These are phyloP conservation scores for Linderina pennispora DNA, from an alignment of 192 early-diverging fungal species.

Conservation along the genomic window DNA sequence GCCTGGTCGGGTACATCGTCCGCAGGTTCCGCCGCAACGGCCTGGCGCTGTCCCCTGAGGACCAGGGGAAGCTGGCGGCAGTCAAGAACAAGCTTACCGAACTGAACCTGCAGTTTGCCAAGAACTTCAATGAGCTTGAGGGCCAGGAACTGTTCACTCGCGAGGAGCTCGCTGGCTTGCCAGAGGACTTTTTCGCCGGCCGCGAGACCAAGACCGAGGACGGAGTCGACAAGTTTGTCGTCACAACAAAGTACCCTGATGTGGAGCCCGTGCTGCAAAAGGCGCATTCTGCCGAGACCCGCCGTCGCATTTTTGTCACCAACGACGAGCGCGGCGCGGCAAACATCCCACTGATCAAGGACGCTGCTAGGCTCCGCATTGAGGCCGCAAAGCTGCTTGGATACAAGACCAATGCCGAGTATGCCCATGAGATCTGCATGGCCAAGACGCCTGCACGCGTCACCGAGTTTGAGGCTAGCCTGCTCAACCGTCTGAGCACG, in stretches of 20 bases:
- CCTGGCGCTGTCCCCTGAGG: too few species aligned
- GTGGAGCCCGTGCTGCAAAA: constrained; percentile 30
- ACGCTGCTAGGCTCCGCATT: constrained; percentile 38
- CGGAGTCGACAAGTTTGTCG: constrained; percentile 47
- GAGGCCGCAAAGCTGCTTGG: constrained; percentile 52
- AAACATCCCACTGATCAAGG: constrained; percentile 49
- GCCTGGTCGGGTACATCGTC: too few species aligned
- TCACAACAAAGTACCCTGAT: constrained; percentile 60
- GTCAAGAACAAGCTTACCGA: too few species aligned
- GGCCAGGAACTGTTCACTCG: constrained; percentile 35
- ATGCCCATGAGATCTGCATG: constrained; percentile 65
- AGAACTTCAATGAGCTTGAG: too few species aligned
- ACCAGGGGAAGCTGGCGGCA: too few species aligned
- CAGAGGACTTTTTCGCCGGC: constrained; percentile 53
- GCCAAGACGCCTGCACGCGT: constrained; percentile 59
- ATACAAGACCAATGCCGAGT: constrained; percentile 56
- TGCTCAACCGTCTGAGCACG: constrained; percentile 41
- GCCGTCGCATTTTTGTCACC: constrained; percentile 37
- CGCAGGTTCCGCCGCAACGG: too few species aligned
- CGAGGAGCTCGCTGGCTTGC: constrained; percentile 60
- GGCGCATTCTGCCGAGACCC: constrained; percentile 44
- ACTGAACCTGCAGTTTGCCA: too few species aligned
- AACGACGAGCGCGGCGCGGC: constrained; percentile 43
- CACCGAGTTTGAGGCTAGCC: constrained; percentile 50
- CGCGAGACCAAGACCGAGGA: constrained; percentile 42